These are phyloP conservation scores for Mesembryanthemum crystallinum DNA, from an alignment of 148 eudicot genomes.

Conservation along the genomic window DNA sequence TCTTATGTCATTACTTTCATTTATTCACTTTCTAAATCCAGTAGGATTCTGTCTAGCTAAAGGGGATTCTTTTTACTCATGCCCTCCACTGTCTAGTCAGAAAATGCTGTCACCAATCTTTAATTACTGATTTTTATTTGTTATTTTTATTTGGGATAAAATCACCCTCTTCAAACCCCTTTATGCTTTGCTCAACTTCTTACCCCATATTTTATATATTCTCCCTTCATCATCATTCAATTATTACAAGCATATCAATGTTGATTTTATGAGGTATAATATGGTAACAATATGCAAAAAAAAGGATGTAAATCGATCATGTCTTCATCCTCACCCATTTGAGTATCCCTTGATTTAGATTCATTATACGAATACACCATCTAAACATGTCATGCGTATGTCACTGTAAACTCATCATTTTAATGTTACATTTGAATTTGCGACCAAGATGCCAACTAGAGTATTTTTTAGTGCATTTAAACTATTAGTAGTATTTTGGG, in stretches of 20 bases:
- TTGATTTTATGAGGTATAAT: background rate
- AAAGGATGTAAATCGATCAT: too few species aligned
- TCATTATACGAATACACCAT: too few species aligned
- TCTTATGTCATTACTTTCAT: background rate
- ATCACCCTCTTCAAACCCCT: background rate
- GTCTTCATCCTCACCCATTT: too few species aligned
- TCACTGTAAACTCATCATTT: too few species aligned
- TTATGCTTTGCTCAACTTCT: background rate
- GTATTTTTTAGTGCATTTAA: too few species aligned
- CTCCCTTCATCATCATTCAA: background rate
- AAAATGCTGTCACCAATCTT: slow-evolving; percentile 1
- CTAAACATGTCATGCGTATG: too few species aligned
- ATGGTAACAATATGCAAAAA: too few species aligned
- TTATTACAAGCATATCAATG: background rate
- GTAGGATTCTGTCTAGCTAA: slow-evolving; percentile 1
- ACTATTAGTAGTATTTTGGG: too few species aligned
- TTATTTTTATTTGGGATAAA: background rate
- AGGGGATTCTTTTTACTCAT: background rate
- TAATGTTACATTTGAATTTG: too few species aligned
- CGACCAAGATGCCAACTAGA: too few species aligned
- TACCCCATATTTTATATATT: background rate
- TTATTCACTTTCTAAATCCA: slow-evolving; percentile 14
- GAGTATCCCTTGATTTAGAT: too few species aligned
- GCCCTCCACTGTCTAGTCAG: slow-evolving; percentile 3
- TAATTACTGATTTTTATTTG: background rate